A percentile compares a stretch with the other conserved stretches of the same genome.
Evolutionary conservation across 2,329 filamentous ascomycete species (phyloP).

Genomic region (Rhytidhysteron rufulum): DNA sequence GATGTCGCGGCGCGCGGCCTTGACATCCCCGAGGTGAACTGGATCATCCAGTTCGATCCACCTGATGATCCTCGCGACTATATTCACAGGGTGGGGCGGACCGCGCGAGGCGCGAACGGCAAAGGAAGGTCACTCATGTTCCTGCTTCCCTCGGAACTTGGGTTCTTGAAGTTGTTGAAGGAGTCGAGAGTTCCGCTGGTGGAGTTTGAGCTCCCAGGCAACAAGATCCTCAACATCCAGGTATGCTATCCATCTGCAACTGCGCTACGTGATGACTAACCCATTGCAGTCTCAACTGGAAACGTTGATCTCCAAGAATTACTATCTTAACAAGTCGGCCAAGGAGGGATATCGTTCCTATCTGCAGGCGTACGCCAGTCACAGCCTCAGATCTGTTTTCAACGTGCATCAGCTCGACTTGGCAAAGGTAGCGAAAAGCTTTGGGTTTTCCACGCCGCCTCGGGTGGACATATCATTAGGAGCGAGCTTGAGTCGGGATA

Average conservation of each 20-base stretch:
- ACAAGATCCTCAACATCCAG: constrained; percentile 74
- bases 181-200: constrained; percentile 88
- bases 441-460: constrained; percentile 74
- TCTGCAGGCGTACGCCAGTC: constrained; percentile 89
- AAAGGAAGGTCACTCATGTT: constrained; percentile 92
- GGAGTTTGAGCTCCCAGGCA: constrained; percentile 90
- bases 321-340: constrained; percentile 87
- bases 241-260: background rate
- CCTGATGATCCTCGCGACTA: constrained; percentile 75
- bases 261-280: constrained; percentile 54
- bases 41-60: constrained; percentile 85
- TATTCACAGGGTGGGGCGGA: constrained; percentile 67
- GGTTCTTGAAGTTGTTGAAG: constrained; percentile 88
- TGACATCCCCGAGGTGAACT: constrained; percentile 94
- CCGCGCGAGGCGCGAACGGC: constrained; percentile 75
- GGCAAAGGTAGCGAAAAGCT: constrained; percentile 78
- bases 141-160: constrained; percentile 85
- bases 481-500: constrained; percentile 71
- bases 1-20: constrained; percentile 93
- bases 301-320: constrained; percentile 91
- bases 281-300: constrained; percentile 65
- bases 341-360: constrained; percentile 82
- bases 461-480: constrained; percentile 75
- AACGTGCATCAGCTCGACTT: constrained; percentile 79
- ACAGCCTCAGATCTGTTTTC: constrained; percentile 77